A percentile compares a stretch with the other conserved stretches of the same genome.
Conservation (phyloP, 805 yeast species). For the Candida endomychidarum region DNA sequence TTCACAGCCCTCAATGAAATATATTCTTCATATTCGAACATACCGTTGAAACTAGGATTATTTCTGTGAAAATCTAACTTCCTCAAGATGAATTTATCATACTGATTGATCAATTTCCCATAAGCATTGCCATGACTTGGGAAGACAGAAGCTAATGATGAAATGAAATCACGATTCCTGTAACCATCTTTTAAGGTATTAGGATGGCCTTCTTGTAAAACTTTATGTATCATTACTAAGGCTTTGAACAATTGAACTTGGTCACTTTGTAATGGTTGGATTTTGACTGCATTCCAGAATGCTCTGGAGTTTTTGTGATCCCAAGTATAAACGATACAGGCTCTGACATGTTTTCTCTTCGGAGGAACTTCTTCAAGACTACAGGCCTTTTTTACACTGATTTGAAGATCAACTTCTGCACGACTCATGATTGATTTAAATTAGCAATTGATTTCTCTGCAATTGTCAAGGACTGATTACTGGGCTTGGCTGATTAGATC, state of each 20-base stretch:
- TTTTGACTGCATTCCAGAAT: slow-evolving; percentile 80
- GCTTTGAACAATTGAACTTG: slow-evolving; percentile 86
- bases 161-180: slow-evolving; percentile 73
- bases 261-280: slow-evolving; percentile 76
- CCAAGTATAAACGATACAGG: slow-evolving; percentile 95
- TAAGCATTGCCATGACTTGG: slow-evolving; percentile 50
- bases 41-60: slow-evolving; percentile 91
- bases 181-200: slow-evolving; percentile 78
- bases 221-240: slow-evolving; percentile 81
- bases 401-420: slow-evolving; percentile 47
- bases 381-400: slow-evolving; percentile 79
- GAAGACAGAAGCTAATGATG: slow-evolving; percentile 62
- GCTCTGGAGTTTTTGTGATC: slow-evolving; percentile 83
- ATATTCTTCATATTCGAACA: slow-evolving; percentile 94
- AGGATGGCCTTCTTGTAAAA: slow-evolving; percentile 97
- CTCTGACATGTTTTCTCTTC: slow-evolving; percentile 92
- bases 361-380: slow-evolving; percentile 87
- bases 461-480: not conserved
- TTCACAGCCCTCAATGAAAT: slow-evolving; percentile 81
- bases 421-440: slow-evolving; percentile 34
- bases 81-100: slow-evolving; percentile 63
- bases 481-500: not conserved
- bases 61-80: slow-evolving; percentile 80
- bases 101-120: slow-evolving; percentile 73
- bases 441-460: not conserved